Base-by-base conservation (phyloP, 2,329 filamentous ascomycete species). In the Cadophora gregata region DNA sequence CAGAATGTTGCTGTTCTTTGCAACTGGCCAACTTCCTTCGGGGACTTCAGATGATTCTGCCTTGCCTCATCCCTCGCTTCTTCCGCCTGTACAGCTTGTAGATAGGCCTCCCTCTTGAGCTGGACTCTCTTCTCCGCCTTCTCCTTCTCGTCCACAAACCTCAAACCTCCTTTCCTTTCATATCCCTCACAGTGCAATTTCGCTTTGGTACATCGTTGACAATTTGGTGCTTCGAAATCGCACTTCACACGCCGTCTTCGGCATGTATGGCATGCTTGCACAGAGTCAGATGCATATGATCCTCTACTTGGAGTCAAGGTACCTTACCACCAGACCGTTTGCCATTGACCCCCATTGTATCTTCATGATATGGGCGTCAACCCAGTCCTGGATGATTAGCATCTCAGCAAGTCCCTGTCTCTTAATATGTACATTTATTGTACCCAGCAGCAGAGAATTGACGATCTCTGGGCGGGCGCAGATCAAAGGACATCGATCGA, bases 121-220 rank as follows among this genome's bases (percentile, higher is more conserved):
- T 68, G 63, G 7, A 70, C 68, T 21, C 68, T 47, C 55, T 70
- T 70, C 53, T 70, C 63, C 4, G 68, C 68, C 42, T 65, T 53
- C 25, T 61, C 33, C 47, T 70, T 68, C 62, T 70, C 68, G 64
- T 70, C 68, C 42, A 70, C 68, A 27, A 70, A 70, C 48, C 68
- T 70, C 27, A 70, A 50, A 16, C 55, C 55, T 24, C 8, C 55
- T 21, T 68, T 67, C 29, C 63, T 53, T 19, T 36, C 62, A 51
- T 70, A 70, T 14, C 68, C 68, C 25, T 67, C 66, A 48, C 68
- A 70, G 21, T 56, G 24, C 19, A 68, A 56, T 21, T 65, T 68
- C 14, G 62, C 66, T 56, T 68, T 70, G n/a, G 33, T 33, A 48
- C 68, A 70, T 63, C 68, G 25, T 12, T 53, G 5, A 29, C 59